Conservation (phyloP, 2,329 filamentous ascomycete species). For the Scytalidium sp. region DNA sequence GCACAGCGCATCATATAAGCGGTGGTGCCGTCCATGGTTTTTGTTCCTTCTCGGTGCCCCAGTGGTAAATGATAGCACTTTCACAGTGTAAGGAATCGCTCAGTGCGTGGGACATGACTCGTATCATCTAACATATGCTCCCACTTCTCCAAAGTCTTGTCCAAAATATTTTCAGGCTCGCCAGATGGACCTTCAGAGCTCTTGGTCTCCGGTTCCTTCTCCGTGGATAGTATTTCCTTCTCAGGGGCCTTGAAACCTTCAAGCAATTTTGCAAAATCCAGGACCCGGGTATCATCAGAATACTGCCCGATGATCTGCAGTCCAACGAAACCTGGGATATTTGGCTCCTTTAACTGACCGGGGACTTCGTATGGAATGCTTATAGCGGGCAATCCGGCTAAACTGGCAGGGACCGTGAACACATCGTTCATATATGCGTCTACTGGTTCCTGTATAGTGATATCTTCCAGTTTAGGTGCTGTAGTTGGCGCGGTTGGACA, state of each 20-base stretch:
- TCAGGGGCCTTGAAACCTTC: slow-evolving; percentile 4
- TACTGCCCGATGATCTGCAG: slow-evolving; percentile 81
- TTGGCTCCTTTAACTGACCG: slow-evolving; percentile 28
- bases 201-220: neutral
- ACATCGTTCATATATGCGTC: slow-evolving; percentile 90
- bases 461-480: slow-evolving; percentile 61
- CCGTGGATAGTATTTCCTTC: neutral
- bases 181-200: neutral
- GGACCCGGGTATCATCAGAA: slow-evolving; percentile 66
- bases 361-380: slow-evolving; percentile 65
- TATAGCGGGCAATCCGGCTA: slow-evolving; percentile 86
- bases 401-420: slow-evolving; percentile 90
- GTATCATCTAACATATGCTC: neutral
- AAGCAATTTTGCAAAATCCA: slow-evolving; percentile 49
- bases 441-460: slow-evolving; percentile 55
- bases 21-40: no score
- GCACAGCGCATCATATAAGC: no score
- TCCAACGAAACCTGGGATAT: slow-evolving; percentile 46
- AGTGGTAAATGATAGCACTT: no score
- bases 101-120: no score
- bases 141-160: neutral
- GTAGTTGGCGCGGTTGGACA: slow-evolving; percentile 82
- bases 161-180: neutral
- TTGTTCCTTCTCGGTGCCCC: no score
- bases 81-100: no score